Conservation (phyloP, 805 yeast genomes). For the Candida pseudofarinosa region DNA sequence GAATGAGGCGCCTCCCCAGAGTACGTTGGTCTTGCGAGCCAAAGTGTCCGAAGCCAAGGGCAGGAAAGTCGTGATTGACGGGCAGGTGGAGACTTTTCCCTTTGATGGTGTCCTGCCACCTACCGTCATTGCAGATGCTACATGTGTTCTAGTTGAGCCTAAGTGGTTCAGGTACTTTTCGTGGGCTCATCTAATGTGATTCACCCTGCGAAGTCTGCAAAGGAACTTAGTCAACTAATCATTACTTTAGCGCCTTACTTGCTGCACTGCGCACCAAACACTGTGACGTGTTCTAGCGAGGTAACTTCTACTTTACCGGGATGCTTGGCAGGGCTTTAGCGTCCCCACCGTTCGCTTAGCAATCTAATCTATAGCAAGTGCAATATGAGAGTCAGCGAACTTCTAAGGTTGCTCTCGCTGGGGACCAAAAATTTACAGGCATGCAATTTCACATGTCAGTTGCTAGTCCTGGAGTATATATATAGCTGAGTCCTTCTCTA, state of each 20-base stretch:
- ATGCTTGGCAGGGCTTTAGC: no score
- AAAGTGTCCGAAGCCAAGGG: conserved; percentile 65
- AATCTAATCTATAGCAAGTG: no score
- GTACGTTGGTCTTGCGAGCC: conserved; percentile 65
- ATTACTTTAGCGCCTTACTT: no score
- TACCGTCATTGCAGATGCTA: conserved; percentile 52
- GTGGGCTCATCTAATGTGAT: conserved; percentile 35
- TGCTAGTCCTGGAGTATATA: neutral
- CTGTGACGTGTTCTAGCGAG: no score
- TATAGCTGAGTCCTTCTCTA: neutral
- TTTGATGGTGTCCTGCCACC: conserved; percentile 21
- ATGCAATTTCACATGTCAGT: neutral
- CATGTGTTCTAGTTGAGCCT: conserved; percentile 78
- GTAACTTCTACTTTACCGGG: no score
- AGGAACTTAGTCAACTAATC: neutral
- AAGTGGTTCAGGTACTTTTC: conserved; percentile 74
- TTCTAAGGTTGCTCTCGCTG: no score
- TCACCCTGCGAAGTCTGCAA: neutral
- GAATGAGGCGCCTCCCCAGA: conserved; percentile 57
- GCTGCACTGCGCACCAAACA: no score
- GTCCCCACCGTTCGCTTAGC: no score
- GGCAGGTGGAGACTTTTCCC: conserved; percentile 54
- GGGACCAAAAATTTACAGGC: no score
- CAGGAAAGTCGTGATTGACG: conserved; percentile 76
- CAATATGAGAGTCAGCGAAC: no score